Conservation (phyloP, 2,329 filamentous ascomycete species). For the Hypoxylon sp. region DNA sequence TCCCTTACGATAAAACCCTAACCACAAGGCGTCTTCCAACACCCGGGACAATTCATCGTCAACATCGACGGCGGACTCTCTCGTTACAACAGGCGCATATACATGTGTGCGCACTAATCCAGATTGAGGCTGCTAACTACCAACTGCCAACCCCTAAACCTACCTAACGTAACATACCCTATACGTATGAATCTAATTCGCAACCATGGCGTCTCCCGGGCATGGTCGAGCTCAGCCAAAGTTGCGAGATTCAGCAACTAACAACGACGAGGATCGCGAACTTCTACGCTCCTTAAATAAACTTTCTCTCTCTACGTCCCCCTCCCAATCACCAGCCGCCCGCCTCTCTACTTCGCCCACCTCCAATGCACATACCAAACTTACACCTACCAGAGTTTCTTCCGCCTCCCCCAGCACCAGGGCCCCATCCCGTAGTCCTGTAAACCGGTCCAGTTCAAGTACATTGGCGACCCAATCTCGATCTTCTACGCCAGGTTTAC, state of each 20-base stretch:
- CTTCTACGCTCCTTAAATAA: slow-evolving; percentile 51
- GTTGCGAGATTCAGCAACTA: slow-evolving; percentile 22
- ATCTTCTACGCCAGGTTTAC: slow-evolving; percentile 65
- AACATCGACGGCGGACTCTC: background rate
- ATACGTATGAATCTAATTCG: slow-evolving; percentile 41
- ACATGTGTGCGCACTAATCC: background rate
- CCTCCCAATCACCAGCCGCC: slow-evolving; percentile 41
- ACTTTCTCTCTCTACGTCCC: slow-evolving; percentile 57
- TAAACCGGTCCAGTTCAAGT: slow-evolving; percentile 54
- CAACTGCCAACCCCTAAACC: background rate
- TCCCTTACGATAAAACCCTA: background rate
- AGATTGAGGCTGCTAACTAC: no score
- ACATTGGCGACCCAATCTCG: slow-evolving; percentile 58
- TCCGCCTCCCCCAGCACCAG: slow-evolving; percentile 54
- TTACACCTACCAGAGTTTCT: slow-evolving; percentile 37
- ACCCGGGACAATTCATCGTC: background rate
- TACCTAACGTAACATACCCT: slow-evolving; percentile 1
- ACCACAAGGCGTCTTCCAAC: background rate
- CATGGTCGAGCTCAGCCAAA: slow-evolving; percentile 41
- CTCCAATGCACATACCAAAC: slow-evolving; percentile 33
- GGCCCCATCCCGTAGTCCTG: slow-evolving; percentile 60
- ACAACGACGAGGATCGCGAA: slow-evolving; percentile 43
- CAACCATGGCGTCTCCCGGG: slow-evolving; percentile 50
- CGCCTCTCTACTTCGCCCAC: slow-evolving; percentile 57
- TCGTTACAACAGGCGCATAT: background rate